phyloP scores from a whole-genome alignment of 2,329 filamentous ascomycete genomes.

The Thelonectria discophora region DNA sequence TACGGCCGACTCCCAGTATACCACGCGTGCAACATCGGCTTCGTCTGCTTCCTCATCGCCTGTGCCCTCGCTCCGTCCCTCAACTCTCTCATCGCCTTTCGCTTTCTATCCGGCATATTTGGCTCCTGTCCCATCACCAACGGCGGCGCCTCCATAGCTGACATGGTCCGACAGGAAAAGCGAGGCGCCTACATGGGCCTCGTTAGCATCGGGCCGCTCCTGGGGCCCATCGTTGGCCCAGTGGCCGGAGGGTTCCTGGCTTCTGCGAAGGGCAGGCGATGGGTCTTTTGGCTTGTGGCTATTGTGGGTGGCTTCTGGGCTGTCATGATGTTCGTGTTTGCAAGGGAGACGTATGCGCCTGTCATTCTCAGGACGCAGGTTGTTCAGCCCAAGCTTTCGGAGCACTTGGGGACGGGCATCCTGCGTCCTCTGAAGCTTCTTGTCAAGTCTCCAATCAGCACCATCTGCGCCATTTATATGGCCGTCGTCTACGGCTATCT shows the following conservation, averaged over 20 bases:
- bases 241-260: constrained; percentile 58
- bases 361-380: background rate
- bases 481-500: constrained; percentile 65
- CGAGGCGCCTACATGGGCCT: constrained; percentile 59
- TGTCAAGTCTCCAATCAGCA: constrained; percentile 59
- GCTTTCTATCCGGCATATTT: constrained; percentile 55
- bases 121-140: constrained; percentile 56
- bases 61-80: constrained; percentile 56
- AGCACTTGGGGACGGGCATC: constrained; percentile 60
- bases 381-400: too few relatives aligned
- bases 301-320: constrained; percentile 49
- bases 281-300: constrained; percentile 58
- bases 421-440: constrained; percentile 63
- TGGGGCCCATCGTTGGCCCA: constrained; percentile 59
- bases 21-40: background rate
- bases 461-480: constrained; percentile 60
- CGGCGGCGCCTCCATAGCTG: constrained; percentile 61
- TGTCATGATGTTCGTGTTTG: constrained; percentile 39
- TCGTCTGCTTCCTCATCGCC: constrained; percentile 63
- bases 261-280: constrained; percentile 57
- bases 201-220: constrained; percentile 57
- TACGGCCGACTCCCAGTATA: constrained; percentile 12
- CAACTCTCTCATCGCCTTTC: constrained; percentile 56
- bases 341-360: constrained; percentile 33
- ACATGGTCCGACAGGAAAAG: constrained; percentile 56